Percentiles rank a stretch among this genome's conserved stretches.
Conservation (phyloP, 176 grass and related monocot genomes). For the Oryza officinalis region DNA sequence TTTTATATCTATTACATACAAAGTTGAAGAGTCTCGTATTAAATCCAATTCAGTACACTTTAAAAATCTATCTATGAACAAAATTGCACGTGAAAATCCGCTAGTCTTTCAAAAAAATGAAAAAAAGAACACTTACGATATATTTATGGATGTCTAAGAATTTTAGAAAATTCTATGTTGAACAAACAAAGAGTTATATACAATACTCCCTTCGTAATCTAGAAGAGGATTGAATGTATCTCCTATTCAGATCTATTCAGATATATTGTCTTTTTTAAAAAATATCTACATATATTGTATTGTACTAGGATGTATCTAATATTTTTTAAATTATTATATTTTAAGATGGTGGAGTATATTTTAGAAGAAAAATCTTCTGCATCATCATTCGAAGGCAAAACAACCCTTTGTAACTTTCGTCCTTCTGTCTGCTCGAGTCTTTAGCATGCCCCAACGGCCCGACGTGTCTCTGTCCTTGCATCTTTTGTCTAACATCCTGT, state of each 20-base stretch:
- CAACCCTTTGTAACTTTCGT: neutral
- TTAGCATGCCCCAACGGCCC: neutral
- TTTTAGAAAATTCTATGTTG: neutral
- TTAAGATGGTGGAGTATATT: too few relatives aligned
- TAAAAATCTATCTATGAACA: neutral
- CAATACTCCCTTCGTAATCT: too few relatives aligned
- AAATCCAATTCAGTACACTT: neutral
- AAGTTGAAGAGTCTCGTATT: too few relatives aligned
- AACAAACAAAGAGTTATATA: neutral
- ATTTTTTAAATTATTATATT: too few relatives aligned
- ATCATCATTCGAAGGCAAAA: neutral
- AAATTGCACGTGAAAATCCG: neutral
- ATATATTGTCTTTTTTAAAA: too few relatives aligned
- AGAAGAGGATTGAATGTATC: too few relatives aligned
- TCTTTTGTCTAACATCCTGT: neutral
- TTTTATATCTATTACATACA: neutral
- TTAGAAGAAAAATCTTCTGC: neutral
- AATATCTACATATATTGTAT: too few relatives aligned
- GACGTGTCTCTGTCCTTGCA: neutral
- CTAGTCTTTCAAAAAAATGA: too few relatives aligned
- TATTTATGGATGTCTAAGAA: too few relatives aligned
- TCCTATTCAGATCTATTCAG: too few relatives aligned
- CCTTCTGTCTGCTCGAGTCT: neutral
- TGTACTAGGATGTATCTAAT: too few relatives aligned
- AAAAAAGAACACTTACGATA: too few relatives aligned